phyloP scores from a whole-genome alignment of 257 asterid genomes.

The Oldenlandia corymbosa region DNA sequence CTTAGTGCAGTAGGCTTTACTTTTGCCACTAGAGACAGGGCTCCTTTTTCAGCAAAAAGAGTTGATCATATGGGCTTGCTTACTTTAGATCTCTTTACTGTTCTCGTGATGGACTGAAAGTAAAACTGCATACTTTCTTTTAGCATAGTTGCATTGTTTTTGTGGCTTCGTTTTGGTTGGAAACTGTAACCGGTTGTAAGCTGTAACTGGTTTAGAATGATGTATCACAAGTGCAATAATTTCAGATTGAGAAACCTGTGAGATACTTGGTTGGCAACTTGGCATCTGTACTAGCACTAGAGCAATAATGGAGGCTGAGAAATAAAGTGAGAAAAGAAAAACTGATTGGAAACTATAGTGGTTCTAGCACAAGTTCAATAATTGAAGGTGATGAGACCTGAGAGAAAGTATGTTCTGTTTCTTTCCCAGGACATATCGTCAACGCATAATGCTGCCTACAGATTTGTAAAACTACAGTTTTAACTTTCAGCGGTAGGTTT shows the following conservation, averaged over 20 bases:
- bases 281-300: no score
- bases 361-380: slow-evolving; percentile 1
- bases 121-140: slow-evolving; percentile 11
- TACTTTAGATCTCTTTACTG: slow-evolving; percentile 4
- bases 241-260: not conserved
- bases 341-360: not conserved
- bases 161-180: not conserved
- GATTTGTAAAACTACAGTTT: not conserved
- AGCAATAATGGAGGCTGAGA: no score
- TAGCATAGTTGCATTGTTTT: slow-evolving; percentile 10
- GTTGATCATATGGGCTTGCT: slow-evolving; percentile 11
- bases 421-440: not conserved
- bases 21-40: slow-evolving; percentile 15
- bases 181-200: not conserved
- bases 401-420: not conserved
- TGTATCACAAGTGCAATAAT: not conserved
- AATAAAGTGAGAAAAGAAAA: not conserved
- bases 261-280: not conserved
- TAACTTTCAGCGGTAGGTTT: not conserved
- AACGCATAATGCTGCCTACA: no score
- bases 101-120: slow-evolving; percentile 21
- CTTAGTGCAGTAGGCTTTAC: slow-evolving; percentile 9
- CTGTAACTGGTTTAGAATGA: no score
- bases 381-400: not conserved
- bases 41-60: slow-evolving; percentile 17